Conservation (phyloP, 768 basidiomycete species). For the Hortiboletus campestris region DNA sequence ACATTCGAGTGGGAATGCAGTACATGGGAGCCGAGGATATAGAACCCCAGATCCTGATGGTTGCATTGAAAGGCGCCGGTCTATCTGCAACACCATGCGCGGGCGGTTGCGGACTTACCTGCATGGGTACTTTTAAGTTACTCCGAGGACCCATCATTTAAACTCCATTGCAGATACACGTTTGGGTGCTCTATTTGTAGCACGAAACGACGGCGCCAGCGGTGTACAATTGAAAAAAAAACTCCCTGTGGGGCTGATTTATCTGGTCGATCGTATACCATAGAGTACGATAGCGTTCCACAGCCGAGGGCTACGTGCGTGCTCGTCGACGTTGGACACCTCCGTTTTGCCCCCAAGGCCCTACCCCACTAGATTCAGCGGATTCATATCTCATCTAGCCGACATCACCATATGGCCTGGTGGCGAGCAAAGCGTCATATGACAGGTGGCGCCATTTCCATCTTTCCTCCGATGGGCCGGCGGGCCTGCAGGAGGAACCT, state of each 20-base stretch:
- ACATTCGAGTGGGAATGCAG: not conserved
- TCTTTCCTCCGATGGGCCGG: too few species aligned
- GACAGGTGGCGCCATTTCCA: too few species aligned
- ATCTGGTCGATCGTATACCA: not conserved
- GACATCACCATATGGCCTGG: too few species aligned
- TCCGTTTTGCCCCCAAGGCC: not conserved
- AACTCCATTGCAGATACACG: slow-evolving; percentile 32
- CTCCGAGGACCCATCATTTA: not conserved
- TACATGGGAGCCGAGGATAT: slow-evolving; percentile 11
- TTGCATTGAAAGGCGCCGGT: slow-evolving; percentile 38
- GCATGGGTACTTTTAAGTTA: slow-evolving; percentile 17
- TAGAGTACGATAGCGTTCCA: not conserved
- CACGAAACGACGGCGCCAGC: slow-evolving; percentile 26
- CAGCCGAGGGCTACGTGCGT: not conserved
- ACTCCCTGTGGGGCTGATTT: slow-evolving; percentile 41
- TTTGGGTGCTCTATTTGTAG: slow-evolving; percentile 42
- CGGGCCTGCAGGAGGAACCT: too few species aligned
- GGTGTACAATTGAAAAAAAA: slow-evolving; percentile 37
- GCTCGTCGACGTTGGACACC: not conserved
- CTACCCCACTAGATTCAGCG: not conserved
- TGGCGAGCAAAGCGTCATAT: too few species aligned
- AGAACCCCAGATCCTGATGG: slow-evolving; percentile 32
- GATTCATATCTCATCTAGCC: too few species aligned
- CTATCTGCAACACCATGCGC: slow-evolving; percentile 34
- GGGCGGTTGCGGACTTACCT: too few species aligned